Evolutionary conservation across 139 green algal genomes (phyloP), one percentile per base, ranked within the genome.

Genomic region (Mychonastes homosphaera): DNA sequence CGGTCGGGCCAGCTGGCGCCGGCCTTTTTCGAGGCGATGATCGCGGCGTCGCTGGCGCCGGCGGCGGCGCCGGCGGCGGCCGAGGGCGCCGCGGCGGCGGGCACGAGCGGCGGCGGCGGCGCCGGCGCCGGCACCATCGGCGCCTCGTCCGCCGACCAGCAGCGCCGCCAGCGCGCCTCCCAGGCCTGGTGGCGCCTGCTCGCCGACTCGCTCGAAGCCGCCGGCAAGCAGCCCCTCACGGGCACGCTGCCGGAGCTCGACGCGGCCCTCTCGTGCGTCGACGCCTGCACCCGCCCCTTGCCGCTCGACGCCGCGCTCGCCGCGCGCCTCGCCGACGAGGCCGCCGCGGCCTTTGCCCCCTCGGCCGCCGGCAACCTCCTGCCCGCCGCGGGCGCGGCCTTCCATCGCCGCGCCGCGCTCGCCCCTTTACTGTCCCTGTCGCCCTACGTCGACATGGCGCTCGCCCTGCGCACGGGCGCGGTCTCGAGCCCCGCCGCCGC

Each of bases 401-500:
- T 53, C 27, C 48, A 19, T 18, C 27, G 21, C 27, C 21, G 3
- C 21, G 39, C 24, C 27, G 13, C 27, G 27, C 27, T n/a, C 18
- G 46, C 6, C 23, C 6, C 21, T 12, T 4, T 53, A 13, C 10
- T 32, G 10, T n/a, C 26, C 49, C 21, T 4, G 6, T 23, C 7
- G 27, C 12, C 18, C 18, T 19, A 34, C 40, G 6, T 29, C 13
- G 29, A 7, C 27, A 4, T 43, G 10, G 24, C 16, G 18, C 5
- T 8, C 12, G 15, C 2, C 24, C 50, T 61, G 51, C 12, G 49
- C 13, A 12, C 13, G 3, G 28, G 26, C 35, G 61, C 61, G 43
- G 44, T 62, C 7, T 40, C 44, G 40, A 62, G 54, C 32, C 64
- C 51, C 7, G 70, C 64, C 2, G 51, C 53, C 4, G 41, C 45